These are phyloP conservation scores for Psilocybe cyanescens DNA, from an alignment of 768 basidiomycete genomes.

Conservation along the genomic window DNA sequence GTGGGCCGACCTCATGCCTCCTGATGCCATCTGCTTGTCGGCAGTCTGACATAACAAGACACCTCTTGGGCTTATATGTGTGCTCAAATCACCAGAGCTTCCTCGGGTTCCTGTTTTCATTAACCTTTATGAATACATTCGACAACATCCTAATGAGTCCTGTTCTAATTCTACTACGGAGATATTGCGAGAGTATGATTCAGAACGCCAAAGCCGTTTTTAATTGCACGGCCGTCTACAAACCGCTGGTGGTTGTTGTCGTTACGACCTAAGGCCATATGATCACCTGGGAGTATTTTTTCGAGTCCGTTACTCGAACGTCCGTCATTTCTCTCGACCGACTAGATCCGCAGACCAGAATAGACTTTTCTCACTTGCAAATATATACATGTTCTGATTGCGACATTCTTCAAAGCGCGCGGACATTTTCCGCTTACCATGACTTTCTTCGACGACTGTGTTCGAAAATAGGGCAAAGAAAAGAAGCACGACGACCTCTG, in stretches of 20 bases:
- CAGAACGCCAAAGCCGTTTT: not conserved
- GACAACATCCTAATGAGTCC: not conserved
- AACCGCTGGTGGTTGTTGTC: not conserved
- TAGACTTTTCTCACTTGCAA: slow-evolving; percentile 9
- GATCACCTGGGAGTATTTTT: not conserved
- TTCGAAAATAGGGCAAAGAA: not conserved
- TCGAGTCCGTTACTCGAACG: not conserved
- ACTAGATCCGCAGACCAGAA: slow-evolving; percentile 7
- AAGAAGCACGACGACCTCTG: not conserved
- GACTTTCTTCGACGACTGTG: not conserved
- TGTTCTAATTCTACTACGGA: not conserved
- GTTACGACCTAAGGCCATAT: not conserved
- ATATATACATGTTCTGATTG: not conserved
- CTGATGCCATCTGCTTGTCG: slow-evolving; percentile 22
- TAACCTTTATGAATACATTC: not conserved
- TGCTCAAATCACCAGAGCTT: not conserved
- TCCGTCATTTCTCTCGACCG: not conserved
- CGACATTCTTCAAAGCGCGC: not conserved
- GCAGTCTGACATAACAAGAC: slow-evolving; percentile 2
- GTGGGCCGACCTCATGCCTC: slow-evolving; percentile 19
- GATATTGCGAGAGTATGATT: not conserved
- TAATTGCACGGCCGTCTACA: not conserved
- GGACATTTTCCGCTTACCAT: not conserved
- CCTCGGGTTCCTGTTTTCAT: not conserved
- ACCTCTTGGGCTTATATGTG: not conserved